A percentile compares a stretch with the other conserved stretches of the same genome.
phyloP scores from a whole-genome alignment of 176 grass and related monocot species.

The Musa itinerans region DNA sequence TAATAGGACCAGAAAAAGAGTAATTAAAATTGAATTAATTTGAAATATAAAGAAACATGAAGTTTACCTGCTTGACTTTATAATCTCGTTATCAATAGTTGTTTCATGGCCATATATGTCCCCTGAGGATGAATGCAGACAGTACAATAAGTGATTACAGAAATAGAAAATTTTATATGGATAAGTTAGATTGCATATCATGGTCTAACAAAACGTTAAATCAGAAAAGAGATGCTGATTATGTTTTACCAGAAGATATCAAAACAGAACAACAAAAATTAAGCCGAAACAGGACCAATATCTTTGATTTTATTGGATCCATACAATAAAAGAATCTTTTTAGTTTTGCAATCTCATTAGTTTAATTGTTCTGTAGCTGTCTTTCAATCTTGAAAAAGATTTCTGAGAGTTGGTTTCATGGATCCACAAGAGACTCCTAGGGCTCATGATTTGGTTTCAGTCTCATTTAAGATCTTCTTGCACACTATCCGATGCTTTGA shows the following conservation, averaged over 20 bases:
- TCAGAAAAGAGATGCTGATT: not conserved
- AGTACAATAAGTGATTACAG: not conserved
- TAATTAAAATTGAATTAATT: not conserved
- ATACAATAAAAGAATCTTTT: not conserved
- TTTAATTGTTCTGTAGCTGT: not conserved
- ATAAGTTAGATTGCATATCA: not conserved
- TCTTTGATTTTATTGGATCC: not conserved
- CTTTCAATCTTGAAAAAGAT: not conserved
- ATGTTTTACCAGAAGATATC: not conserved
- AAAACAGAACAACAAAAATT: not conserved
- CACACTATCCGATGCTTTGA: not conserved
- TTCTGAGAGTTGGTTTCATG: not conserved
- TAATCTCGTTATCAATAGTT: constrained; percentile 3
- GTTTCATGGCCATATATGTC: constrained; percentile 1
- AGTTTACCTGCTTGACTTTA: constrained; percentile 14
- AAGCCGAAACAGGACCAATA: not conserved
- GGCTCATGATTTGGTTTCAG: too few relatives aligned
- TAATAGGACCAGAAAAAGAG: not conserved
- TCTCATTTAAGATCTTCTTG: not conserved
- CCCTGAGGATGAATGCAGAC: not conserved
- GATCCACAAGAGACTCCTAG: too few relatives aligned
- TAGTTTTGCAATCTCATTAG: not conserved
- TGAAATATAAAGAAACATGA: not conserved
- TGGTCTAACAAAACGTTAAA: not conserved
- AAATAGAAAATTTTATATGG: not conserved